Base-by-base conservation (phyloP, 352 stramenopile genomes). In the Pythium aphanidermatum region DNA sequence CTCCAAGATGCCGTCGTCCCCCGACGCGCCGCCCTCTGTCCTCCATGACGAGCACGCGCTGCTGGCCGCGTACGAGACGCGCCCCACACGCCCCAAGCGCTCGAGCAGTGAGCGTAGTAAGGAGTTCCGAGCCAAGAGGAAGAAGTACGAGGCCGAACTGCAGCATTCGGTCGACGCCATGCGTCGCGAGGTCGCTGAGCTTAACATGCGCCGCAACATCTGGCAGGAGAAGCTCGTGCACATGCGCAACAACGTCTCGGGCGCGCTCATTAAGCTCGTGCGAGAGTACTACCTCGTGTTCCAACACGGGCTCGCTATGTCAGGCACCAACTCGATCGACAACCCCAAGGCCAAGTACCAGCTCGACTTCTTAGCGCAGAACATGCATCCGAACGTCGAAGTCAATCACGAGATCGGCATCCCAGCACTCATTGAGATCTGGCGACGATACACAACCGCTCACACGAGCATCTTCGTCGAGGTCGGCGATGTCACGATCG, bases 81-180 rank as follows among this genome's bases (percentile, higher is more conserved):
- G 53, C 1, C 53, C 53, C n/a, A 61, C 45, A 16, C 45, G 53
- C 5, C 45, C 45, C 10, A 61, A 61, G 46, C 53, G 53, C 5
- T 55, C 51, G 19, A 60, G 42, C 13, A 65, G 56, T 38, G 56
- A 65, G 31, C 56, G 56, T 38, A 53, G 50, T 13, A 65, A 65
- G 48, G 56, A 60, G 44, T 65, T 65, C 33, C 56, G 56, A 33
- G 51, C 49, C 48, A 60, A 60, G 23, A 50, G 56, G 40, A 65
- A 60, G 23, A 65, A 60, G 33, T 60, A 65, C 52, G 56, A 65
- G 31, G 40, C 43, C 39, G 50, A 65, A 20, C 50, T 65, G 16
- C 38, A 48, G 31, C 44, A 37, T 14, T 26, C 49, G 12, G 50
- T 65, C 29, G 51, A 56, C 20, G 11, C 30, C 12, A 33, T 65